These are phyloP conservation scores for Panellus pusillus DNA, from an alignment of 768 basidiomycete species.

Conservation along the genomic window DNA sequence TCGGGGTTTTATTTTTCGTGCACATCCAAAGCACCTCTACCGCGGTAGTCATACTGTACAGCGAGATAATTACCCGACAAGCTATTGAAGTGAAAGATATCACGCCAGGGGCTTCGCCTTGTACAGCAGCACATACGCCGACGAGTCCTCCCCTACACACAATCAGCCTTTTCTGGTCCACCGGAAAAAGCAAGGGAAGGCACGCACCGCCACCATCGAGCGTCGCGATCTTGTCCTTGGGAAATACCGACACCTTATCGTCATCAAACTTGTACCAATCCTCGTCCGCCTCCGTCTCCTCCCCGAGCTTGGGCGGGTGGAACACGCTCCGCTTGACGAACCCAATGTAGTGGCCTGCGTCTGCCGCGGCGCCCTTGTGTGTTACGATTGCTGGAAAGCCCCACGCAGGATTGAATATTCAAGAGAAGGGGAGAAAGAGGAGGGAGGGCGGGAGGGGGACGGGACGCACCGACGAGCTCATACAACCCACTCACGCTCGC, in stretches of 20 bases:
- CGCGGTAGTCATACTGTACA: no score
- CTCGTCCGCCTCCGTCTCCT: constrained; percentile 64
- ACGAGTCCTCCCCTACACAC: constrained; percentile 74
- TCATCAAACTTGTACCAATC: constrained; percentile 98
- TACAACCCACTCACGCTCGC: constrained; percentile 81
- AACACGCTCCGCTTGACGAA: constrained; percentile 82
- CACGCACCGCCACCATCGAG: constrained; percentile 81
- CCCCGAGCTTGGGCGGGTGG: constrained; percentile 40
- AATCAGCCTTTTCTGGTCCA: constrained; percentile 24
- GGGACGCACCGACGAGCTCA: constrained; percentile 88
- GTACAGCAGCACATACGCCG: constrained; percentile 89
- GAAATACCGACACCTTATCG: constrained; percentile 87
- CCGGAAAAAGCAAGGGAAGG: neutral
- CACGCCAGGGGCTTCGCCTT: constrained; percentile 49
- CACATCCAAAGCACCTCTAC: no score
- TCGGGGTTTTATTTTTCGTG: no score
- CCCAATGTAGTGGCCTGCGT: constrained; percentile 94
- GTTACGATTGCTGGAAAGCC: constrained; percentile 96
- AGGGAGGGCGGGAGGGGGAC: no score
- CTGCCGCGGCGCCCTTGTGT: constrained; percentile 95
- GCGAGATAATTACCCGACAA: neutral
- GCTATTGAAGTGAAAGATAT: neutral
- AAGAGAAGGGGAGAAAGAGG: no score
- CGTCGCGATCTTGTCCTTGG: constrained; percentile 76
- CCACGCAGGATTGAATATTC: no score